Percentiles rank a stretch among this genome's conserved stretches.
Evolutionary conservation across 768 basidiomycete genomes (phyloP).

Genomic region (Termitomyces sp.): DNA sequence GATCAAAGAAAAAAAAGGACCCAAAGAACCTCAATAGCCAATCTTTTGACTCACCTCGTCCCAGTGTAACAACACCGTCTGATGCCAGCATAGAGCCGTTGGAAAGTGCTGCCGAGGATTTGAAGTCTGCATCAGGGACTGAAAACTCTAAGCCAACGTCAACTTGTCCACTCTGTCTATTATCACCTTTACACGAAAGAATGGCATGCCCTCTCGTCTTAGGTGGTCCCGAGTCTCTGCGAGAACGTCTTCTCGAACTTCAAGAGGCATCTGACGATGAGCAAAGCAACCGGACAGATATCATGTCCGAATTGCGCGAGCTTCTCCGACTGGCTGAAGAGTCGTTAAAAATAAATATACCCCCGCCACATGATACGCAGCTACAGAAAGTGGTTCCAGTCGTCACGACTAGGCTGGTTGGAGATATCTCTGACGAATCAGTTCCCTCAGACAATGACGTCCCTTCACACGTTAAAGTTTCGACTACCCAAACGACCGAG

Average conservation of each 20-base stretch:
- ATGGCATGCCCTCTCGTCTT: conserved; percentile 43
- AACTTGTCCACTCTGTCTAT: conserved; percentile 42
- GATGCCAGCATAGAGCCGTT: neutral
- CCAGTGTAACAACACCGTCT: neutral
- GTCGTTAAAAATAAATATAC: neutral
- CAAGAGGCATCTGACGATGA: conserved; percentile 21
- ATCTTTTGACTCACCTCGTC: neutral
- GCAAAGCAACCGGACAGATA: conserved; percentile 16
- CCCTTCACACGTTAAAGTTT: neutral
- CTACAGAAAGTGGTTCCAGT: neutral
- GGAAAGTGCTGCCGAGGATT: neutral
- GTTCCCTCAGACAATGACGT: neutral
- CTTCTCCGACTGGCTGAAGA: conserved; percentile 16
- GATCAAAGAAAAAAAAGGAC: neutral
- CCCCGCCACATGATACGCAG: neutral
- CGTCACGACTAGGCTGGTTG: neutral
- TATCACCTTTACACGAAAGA: conserved; percentile 40
- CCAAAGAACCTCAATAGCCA: neutral
- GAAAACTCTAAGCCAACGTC: neutral
- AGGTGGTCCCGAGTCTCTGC: conserved; percentile 37
- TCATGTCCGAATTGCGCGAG: conserved; percentile 38
- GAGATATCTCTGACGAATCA: neutral
- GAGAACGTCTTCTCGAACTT: conserved; percentile 40
- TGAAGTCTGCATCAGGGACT: neutral
- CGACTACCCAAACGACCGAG: neutral